phyloP scores from a whole-genome alignment of 108 stramenopile genomes.

The Cyclotella baltica region DNA sequence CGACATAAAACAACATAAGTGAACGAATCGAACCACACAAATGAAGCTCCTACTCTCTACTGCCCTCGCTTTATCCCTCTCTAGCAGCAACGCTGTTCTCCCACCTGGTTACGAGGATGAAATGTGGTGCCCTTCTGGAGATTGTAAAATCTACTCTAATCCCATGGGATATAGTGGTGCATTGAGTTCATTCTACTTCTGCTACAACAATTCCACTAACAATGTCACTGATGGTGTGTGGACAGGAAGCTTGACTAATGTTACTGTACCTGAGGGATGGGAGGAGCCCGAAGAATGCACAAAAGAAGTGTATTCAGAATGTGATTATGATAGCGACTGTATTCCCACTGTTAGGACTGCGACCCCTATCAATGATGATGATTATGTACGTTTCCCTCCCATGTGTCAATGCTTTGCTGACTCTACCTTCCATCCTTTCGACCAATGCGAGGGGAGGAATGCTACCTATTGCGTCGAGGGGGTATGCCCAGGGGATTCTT shows the following conservation, averaged over 20 bases:
- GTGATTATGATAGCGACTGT: constrained; percentile 3
- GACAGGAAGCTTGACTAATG: constrained; percentile 13
- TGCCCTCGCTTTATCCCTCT: neutral
- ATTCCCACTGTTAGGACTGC: neutral
- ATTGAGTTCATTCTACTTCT: constrained; percentile 6
- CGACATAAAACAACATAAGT: no score
- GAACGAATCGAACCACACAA: neutral
- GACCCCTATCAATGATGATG: neutral
- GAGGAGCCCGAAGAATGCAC: constrained; percentile 3
- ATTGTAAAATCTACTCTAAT: constrained; percentile 27
- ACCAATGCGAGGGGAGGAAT: constrained; percentile 7
- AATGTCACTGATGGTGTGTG: constrained; percentile 15
- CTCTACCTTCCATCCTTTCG: neutral
- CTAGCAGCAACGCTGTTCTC: constrained; percentile 1
- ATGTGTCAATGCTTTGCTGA: constrained; percentile 3
- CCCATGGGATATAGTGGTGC: constrained; percentile 11
- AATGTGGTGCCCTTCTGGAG: constrained; percentile 9
- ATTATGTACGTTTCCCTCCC: no score
- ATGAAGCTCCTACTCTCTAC: neutral
- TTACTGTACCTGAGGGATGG: constrained; percentile 2
- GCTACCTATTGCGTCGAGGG: neutral
- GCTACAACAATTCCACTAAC: constrained; percentile 5
- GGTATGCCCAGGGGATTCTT: neutral
- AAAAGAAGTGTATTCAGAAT: constrained; percentile 1
- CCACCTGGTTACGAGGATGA: constrained; percentile 38